phyloP scores from a whole-genome alignment of 352 stramenopile species.

The Globisporangium yorkense region DNA sequence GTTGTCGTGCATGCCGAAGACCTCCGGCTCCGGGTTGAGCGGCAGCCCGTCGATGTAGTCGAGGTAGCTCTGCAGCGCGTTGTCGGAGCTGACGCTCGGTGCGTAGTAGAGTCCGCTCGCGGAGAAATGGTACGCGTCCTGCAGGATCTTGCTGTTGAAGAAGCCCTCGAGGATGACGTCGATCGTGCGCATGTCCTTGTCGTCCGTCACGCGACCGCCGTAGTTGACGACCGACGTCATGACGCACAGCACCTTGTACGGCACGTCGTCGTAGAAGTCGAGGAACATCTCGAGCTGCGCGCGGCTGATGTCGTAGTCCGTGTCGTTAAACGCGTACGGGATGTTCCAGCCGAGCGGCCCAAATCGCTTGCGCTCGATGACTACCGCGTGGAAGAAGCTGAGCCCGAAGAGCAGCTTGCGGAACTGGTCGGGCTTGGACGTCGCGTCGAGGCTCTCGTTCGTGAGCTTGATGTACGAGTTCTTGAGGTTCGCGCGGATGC shows the following conservation, averaged over 20 bases:
- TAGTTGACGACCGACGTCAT: conserved; percentile 91
- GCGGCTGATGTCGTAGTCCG: conserved; percentile 69
- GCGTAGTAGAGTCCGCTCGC: conserved; percentile 68
- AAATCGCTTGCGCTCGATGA: conserved; percentile 86
- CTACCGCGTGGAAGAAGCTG: conserved; percentile 52
- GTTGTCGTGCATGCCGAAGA: conserved; percentile 95
- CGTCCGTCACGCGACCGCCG: conserved; percentile 90
- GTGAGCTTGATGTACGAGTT: conserved; percentile 90
- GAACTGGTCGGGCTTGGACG: conserved; percentile 23
- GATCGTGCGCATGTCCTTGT: conserved; percentile 88
- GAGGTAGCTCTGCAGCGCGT: conserved; percentile 74
- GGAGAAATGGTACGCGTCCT: conserved; percentile 64
- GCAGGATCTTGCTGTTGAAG: conserved; percentile 67
- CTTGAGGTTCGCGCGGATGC: conserved; percentile 85
- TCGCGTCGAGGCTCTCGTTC: conserved; percentile 41
- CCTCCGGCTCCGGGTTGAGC: conserved; percentile 88
- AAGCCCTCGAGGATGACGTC: conserved; percentile 79
- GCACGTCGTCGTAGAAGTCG: conserved; percentile 78
- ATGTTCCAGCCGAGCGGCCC: conserved; percentile 89
- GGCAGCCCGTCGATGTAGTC: conserved; percentile 84
- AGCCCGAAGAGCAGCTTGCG: conserved; percentile 62
- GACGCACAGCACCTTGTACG: conserved; percentile 85
- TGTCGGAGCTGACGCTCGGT: conserved; percentile 50
- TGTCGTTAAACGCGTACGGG: conserved; percentile 88
- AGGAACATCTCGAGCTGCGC: conserved; percentile 91